Evolutionary conservation across 306 rosid species (phyloP).

Genomic region (Prinsepia uniflora): DNA sequence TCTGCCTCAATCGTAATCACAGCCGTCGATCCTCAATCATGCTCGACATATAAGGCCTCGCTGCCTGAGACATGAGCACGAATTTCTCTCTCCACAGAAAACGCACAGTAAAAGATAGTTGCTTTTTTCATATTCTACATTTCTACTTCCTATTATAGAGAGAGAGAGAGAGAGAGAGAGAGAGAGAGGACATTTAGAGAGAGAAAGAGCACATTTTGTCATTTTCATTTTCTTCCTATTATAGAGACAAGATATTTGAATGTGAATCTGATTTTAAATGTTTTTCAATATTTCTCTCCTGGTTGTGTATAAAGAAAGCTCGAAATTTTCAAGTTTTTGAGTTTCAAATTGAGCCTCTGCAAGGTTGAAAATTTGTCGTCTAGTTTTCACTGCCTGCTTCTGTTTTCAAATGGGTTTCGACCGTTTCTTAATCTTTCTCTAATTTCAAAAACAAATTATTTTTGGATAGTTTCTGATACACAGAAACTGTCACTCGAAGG

Average conservation of each 20-base stretch:
- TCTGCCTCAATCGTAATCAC: slow-evolving; percentile 24
- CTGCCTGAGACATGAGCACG: not conserved
- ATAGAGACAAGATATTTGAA: slow-evolving; percentile 46
- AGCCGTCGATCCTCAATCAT: slow-evolving; percentile 43
- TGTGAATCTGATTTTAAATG: slow-evolving; percentile 44
- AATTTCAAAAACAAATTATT: slow-evolving; percentile 20
- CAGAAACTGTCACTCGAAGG: not conserved
- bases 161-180: slow-evolving; percentile 26
- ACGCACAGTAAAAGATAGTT: slow-evolving; percentile 24
- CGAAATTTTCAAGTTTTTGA: slow-evolving; percentile 10
- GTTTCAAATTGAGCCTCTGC: slow-evolving; percentile 25
- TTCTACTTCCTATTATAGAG: slow-evolving; percentile 14
- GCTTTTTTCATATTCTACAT: slow-evolving; percentile 3
- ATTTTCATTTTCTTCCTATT: slow-evolving; percentile 34
- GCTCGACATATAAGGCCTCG: slow-evolving; percentile 34
- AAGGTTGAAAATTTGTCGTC: slow-evolving; percentile 23
- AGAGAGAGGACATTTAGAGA: slow-evolving; percentile 21
- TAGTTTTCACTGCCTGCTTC: slow-evolving; percentile 3
- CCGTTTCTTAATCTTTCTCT: slow-evolving; percentile 32
- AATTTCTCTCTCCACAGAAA: slow-evolving; percentile 6
- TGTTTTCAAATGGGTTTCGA: slow-evolving; percentile 15
- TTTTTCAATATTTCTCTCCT: slow-evolving; percentile 12
- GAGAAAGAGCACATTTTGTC: slow-evolving; percentile 32
- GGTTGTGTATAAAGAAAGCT: slow-evolving; percentile 21
- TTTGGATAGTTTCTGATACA: slow-evolving; percentile 9